These are phyloP conservation scores for Meira miltonrushii DNA, from an alignment of 1,284 basidiomycete species.

Conservation along the genomic window DNA sequence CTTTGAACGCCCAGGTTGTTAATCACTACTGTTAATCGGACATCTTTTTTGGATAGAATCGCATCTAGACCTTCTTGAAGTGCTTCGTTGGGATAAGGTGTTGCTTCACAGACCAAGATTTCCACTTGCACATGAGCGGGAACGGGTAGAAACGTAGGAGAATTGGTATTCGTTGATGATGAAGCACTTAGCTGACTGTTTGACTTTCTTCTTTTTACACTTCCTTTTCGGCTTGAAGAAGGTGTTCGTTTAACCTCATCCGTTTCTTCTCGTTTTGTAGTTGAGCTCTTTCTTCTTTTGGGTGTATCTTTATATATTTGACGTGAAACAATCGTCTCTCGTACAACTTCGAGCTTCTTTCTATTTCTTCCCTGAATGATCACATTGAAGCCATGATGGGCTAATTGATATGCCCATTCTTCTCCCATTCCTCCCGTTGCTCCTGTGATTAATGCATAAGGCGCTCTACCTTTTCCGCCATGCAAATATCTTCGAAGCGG, in stretches of 20 bases:
- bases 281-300: too few species aligned
- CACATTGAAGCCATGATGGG: slow-evolving; percentile 17
- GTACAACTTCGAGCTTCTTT: slow-evolving; percentile 13
- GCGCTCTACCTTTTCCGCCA: neutral
- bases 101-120: slow-evolving; percentile 16
- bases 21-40: slow-evolving; percentile 16
- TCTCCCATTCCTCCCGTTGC: slow-evolving; percentile 19
- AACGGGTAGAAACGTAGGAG: too few species aligned
- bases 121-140: slow-evolving; percentile 1
- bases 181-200: too few species aligned
- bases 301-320: neutral
- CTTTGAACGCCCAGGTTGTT: slow-evolving; percentile 17
- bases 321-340: neutral
- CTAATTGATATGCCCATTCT: slow-evolving; percentile 18
- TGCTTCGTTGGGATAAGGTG: slow-evolving; percentile 14
- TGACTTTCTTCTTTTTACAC: too few species aligned
- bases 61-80: slow-evolving; percentile 3
- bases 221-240: too few species aligned
- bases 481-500: slow-evolving; percentile 8
- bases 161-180: too few species aligned
- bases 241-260: too few species aligned
- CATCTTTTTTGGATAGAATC: neutral
- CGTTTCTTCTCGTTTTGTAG: too few species aligned
- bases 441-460: slow-evolving; percentile 13
- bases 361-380: slow-evolving; percentile 16